phyloP scores from a whole-genome alignment of 805 yeast species.

The Scheffersomyces ergatensis region DNA sequence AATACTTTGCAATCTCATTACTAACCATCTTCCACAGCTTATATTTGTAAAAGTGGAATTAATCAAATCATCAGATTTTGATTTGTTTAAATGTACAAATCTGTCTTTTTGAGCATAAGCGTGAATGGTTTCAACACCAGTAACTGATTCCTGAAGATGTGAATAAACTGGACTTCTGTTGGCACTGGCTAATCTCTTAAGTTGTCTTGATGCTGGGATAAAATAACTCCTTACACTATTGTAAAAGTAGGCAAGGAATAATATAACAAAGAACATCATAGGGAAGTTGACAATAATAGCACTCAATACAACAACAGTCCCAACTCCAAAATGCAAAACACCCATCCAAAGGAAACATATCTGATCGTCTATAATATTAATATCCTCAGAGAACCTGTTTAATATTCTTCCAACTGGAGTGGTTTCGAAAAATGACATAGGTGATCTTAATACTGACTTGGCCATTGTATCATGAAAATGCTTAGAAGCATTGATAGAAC shows the following conservation, averaged over 20 bases:
- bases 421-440: conserved; percentile 41
- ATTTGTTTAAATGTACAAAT: conserved; percentile 19
- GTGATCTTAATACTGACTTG: conserved; percentile 29
- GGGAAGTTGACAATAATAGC: conserved; percentile 32
- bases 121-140: conserved; percentile 32
- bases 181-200: conserved; percentile 29
- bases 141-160: conserved; percentile 34
- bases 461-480: conserved; percentile 38
- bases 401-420: conserved; percentile 39
- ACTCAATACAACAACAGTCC: conserved; percentile 22
- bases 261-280: conserved; percentile 25
- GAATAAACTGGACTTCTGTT: conserved; percentile 30
- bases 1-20: conserved; percentile 33
- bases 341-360: conserved; percentile 26
- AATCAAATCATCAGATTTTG: conserved; percentile 20
- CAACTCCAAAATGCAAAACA: conserved; percentile 17
- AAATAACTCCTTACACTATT: conserved; percentile 25
- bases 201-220: conserved; percentile 33
- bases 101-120: conserved; percentile 28
- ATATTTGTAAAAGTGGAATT: conserved; percentile 17
- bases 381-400: conserved; percentile 38
- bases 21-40: conserved; percentile 31
- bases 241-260: conserved; percentile 22
- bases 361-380: conserved; percentile 27
- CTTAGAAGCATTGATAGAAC: conserved; percentile 26